phyloP scores from a whole-genome alignment of 1,284 basidiomycete genomes.

The Sanghuangporus weigelae region DNA sequence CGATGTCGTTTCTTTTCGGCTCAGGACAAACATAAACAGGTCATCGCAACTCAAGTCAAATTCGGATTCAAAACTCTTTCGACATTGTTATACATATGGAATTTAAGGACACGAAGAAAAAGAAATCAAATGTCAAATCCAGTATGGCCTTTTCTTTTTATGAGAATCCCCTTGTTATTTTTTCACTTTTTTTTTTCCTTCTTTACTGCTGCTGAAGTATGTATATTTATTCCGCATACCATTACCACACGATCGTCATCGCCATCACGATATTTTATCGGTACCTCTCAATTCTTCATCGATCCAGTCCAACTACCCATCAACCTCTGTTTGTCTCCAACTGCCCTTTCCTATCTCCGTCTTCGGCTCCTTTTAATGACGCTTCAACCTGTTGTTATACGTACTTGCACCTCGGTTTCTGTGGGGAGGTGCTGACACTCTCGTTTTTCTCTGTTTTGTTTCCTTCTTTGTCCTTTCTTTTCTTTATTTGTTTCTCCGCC shows the following conservation, averaged over 20 bases:
- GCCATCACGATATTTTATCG: background rate
- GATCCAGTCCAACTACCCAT: no score
- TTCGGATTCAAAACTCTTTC: background rate
- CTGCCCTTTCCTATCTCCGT: background rate
- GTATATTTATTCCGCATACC: background rate
- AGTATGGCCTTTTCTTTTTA: background rate
- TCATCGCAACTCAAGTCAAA: background rate
- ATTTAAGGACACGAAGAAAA: slow-evolving; percentile 1
- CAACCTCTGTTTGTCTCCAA: background rate
- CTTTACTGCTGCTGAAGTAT: background rate
- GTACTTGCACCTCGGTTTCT: background rate
- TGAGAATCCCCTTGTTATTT: background rate
- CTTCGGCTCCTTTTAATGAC: background rate
- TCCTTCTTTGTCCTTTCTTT: background rate
- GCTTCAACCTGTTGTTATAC: background rate
- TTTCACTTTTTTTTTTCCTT: background rate
- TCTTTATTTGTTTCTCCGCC: background rate
- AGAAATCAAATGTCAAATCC: background rate
- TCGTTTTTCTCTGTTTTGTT: background rate
- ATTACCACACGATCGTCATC: background rate
- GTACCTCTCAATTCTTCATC: background rate
- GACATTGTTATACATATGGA: background rate
- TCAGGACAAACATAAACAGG: background rate
- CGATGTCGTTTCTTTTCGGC: background rate
- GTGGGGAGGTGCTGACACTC: background rate